phyloP scores from a whole-genome alignment of 2,329 filamentous ascomycete genomes.

The Gyromitra esculenta region DNA sequence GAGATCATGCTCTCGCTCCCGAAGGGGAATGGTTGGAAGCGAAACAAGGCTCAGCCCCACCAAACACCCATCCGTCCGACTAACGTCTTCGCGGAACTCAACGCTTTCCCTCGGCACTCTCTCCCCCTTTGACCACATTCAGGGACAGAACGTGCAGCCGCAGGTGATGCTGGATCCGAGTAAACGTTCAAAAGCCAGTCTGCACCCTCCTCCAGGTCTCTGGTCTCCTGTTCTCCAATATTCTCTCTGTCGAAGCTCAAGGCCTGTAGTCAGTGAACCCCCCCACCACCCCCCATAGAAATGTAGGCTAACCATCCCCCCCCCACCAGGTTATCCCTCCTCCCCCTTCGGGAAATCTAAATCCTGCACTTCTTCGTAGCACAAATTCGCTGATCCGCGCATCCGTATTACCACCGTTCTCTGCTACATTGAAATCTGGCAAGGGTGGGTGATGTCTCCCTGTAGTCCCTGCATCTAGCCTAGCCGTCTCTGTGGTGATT shows the following conservation, averaged over 20 bases:
- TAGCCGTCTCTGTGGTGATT: neutral
- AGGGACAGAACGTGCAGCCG: conserved; percentile 20
- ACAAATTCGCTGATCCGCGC: conserved; percentile 13
- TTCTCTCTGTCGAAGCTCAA: conserved; percentile 27
- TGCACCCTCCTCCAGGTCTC: conserved; percentile 1
- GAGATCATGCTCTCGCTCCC: conserved; percentile 28
- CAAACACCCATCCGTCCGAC: neutral
- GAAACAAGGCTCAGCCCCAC: conserved; percentile 36
- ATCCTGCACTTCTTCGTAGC: conserved; percentile 14
- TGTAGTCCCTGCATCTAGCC: conserved; percentile 1
- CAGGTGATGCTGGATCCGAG: conserved; percentile 45
- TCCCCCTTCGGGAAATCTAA: neutral
- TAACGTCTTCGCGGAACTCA: conserved; percentile 6
- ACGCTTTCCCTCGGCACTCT: conserved; percentile 39
- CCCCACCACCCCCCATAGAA: neutral
- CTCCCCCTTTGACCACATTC: neutral
- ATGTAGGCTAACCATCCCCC: conserved; percentile 12
- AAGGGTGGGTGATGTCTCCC: conserved; percentile 26
- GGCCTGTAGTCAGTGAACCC: conserved; percentile 18
- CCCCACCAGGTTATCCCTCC: neutral
- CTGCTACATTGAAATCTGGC: neutral
- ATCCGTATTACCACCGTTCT: conserved; percentile 10
- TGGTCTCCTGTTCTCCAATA: conserved; percentile 35
- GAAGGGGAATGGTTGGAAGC: conserved; percentile 10
- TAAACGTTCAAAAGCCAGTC: conserved; percentile 44